Evolutionary conservation across 2,329 filamentous ascomycete species (phyloP).

Genomic region (Neopestalotiopsis clavispora): DNA sequence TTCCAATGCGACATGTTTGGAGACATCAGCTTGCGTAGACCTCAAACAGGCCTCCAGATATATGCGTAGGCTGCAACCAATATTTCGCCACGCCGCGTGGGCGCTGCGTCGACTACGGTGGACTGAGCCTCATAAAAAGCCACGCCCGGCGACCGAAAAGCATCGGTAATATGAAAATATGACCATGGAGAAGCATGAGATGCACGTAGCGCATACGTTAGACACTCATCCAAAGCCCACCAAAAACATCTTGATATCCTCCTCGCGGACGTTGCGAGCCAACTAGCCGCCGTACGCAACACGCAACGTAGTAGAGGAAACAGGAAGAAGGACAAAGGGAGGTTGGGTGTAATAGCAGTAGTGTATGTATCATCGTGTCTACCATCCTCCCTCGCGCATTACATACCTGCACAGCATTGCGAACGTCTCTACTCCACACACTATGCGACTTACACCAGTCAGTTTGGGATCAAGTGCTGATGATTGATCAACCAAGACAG

Average conservation of each 20-base stretch:
- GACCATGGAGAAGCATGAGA: not conserved
- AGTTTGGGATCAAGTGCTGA: not conserved
- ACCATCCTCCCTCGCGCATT: too few relatives aligned
- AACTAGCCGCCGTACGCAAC: not conserved
- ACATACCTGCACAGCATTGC: not conserved
- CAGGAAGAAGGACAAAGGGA: not conserved
- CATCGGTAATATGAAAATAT: not conserved
- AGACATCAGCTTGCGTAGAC: conserved; percentile 7
- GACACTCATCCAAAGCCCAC: not conserved
- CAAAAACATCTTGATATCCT: not conserved
- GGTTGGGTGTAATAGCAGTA: not conserved
- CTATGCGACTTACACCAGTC: conserved; percentile 2
- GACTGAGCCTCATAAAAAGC: conserved; percentile 17
- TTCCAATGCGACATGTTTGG: conserved; percentile 9
- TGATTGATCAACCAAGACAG: not conserved
- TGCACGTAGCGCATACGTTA: not conserved
- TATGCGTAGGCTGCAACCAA: conserved; percentile 10
- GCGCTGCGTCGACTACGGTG: not conserved
- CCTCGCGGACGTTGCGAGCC: not conserved
- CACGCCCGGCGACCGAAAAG: conserved; percentile 6
- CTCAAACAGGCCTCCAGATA: conserved; percentile 4
- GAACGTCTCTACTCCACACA: not conserved
- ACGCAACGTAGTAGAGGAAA: not conserved
- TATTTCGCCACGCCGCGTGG: conserved; percentile 12
- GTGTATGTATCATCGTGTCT: not conserved